Conservation (phyloP, 257 asterid species). For the Penstemon eatonii region DNA sequence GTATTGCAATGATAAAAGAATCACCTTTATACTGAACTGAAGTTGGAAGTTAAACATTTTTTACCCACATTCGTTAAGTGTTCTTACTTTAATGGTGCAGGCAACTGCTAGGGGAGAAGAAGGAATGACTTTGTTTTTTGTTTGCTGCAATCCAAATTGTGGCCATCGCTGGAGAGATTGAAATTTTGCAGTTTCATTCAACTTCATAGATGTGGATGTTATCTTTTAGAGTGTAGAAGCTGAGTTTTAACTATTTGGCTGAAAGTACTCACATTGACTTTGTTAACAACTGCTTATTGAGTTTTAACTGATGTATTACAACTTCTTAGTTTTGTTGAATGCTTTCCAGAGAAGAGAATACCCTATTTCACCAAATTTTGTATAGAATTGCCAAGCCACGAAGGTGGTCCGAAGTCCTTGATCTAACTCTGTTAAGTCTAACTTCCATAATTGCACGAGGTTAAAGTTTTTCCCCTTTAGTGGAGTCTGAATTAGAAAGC, state of each 20-base stretch:
- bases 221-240: conserved; percentile 14
- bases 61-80: neutral
- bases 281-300: neutral
- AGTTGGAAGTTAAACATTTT: conserved; percentile 1
- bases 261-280: conserved; percentile 1
- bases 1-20: neutral
- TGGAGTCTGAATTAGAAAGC: too few relatives aligned
- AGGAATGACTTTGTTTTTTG: conserved; percentile 93
- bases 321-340: neutral
- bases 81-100: conserved; percentile 41
- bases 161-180: conserved; percentile 95
- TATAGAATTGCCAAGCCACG: neutral
- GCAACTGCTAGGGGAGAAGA: conserved; percentile 96
- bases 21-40: neutral
- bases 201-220: neutral
- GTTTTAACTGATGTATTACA: neutral
- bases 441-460: too few relatives aligned
- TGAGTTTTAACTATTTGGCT: conserved; percentile 16
- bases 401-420: neutral
- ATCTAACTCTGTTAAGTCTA: too few relatives aligned
- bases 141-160: conserved; percentile 93
- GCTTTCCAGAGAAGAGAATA: neutral
- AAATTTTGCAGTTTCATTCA: conserved; percentile 5
- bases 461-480: too few relatives aligned
- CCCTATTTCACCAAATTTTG: neutral